Evolutionary conservation across 2,329 filamentous ascomycete genomes (phyloP), one percentile per base, ranked within the genome.

Genomic region (Pseudocercospora macadamiae): DNA sequence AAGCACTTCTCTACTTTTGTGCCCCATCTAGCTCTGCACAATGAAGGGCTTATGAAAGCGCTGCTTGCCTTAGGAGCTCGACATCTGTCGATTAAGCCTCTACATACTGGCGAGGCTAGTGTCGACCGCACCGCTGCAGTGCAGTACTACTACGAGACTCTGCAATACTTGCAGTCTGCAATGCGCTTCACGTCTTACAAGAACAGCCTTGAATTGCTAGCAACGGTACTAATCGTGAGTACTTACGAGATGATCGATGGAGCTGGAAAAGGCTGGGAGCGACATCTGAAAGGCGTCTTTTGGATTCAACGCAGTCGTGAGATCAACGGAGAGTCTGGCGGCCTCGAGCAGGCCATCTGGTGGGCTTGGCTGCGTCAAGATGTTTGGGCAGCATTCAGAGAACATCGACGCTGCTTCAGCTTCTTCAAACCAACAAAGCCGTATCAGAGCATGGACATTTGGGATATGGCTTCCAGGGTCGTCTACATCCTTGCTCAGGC

Each of bases 311-410:
- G 84, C n/a, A 84, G 81, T 0, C 83, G 85, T 53, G 78, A 85
- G 48, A 85, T 86, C 44, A 79, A 87, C 55, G 85, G 84, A 1
- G 83, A 83, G 51, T 82, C 79, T 0, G 80, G 81, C 0, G 83
- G 84, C 0, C 73, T 88, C 0, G 77, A 82, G 39, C 80, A 82
- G 61, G 82, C 84, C 0, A 82, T 84, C 0, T 88, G 85, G 86
- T 88, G 86, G 85, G 80, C 82, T 0, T 88, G 85, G 86, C 73
- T 88, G 3, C 76, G 83, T n/a, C 86, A 88, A 21, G 86, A 88
- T 66, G 78, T 85, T 0, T 88, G 85, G 85, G 85, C 83, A 1
- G 85, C 85, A 0, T 86, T 87, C 62, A 78, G 83, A 0, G 84
- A 87, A 66, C 77, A 78, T 19, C 74, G 86, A 3, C 76, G 80